These are phyloP conservation scores for Lasiodiplodia citricola DNA, from an alignment of 2,329 filamentous ascomycete genomes.

Conservation along the genomic window DNA sequence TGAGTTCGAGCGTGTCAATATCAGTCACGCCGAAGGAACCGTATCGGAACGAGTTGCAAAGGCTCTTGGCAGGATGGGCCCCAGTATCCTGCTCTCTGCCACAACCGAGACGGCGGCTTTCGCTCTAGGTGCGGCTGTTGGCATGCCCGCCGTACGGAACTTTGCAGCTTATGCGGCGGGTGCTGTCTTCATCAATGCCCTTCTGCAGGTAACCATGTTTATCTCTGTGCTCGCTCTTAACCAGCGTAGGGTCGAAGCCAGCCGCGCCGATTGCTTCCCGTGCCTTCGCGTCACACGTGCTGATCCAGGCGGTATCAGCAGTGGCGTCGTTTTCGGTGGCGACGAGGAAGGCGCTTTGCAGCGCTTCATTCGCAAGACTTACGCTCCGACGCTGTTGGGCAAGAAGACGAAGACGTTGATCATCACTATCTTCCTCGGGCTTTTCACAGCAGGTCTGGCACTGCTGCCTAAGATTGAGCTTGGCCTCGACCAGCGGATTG, in stretches of 20 bases:
- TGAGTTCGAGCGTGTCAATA: slow-evolving; percentile 93
- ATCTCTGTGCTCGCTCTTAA: slow-evolving; percentile 90
- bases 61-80: slow-evolving; percentile 93
- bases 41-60: slow-evolving; percentile 85
- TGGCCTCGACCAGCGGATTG: slow-evolving; percentile 91
- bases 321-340: slow-evolving; percentile 70
- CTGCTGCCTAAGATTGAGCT: slow-evolving; percentile 84
- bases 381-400: slow-evolving; percentile 80
- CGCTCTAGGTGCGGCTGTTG: slow-evolving; percentile 87
- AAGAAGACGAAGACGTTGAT: slow-evolving; percentile 80
- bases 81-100: slow-evolving; percentile 94
- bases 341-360: slow-evolving; percentile 86
- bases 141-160: slow-evolving; percentile 97
- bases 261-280: slow-evolving; percentile 89
- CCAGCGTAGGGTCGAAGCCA: slow-evolving; percentile 85
- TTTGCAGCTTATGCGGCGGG: slow-evolving; percentile 97
- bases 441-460: slow-evolving; percentile 85
- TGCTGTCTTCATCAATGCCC: slow-evolving; percentile 93
- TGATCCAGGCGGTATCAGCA: slow-evolving; percentile 68
- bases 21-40: slow-evolving; percentile 86
- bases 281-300: slow-evolving; percentile 82
- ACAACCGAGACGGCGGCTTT: slow-evolving; percentile 93
- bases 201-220: slow-evolving; percentile 98
- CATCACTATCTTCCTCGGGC: slow-evolving; percentile 79
- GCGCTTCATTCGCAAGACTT: slow-evolving; percentile 85